These are phyloP conservation scores for Leucosporidium yakuticum DNA, from an alignment of 768 basidiomycete genomes.

Conservation along the genomic window DNA sequence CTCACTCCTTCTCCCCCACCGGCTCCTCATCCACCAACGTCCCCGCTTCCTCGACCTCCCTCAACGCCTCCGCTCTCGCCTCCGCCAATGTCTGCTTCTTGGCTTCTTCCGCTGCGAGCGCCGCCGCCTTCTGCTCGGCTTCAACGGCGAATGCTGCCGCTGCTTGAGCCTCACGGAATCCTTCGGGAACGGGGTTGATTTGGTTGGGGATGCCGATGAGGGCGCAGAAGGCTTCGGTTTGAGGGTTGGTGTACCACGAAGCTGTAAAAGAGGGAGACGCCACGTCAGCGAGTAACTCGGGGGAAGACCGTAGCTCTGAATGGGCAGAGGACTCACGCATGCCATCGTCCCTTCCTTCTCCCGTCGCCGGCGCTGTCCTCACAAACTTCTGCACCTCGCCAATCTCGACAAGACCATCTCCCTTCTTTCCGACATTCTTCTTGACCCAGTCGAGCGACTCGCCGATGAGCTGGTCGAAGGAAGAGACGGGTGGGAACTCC, in stretches of 20 bases:
- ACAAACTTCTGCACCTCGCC: slow-evolving; percentile 61
- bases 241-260: slow-evolving; percentile 74
- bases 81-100: slow-evolving; percentile 19
- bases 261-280: slow-evolving; percentile 47
- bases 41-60: not conserved
- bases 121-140: not conserved
- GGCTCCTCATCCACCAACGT: slow-evolving; percentile 23
- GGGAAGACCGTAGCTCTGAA: not conserved
- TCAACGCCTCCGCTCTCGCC: slow-evolving; percentile 6
- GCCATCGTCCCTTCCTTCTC: slow-evolving; percentile 44
- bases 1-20: not conserved
- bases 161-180: slow-evolving; percentile 18
- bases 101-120: slow-evolving; percentile 4
- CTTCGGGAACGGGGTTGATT: slow-evolving; percentile 49
- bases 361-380: slow-evolving; percentile 50
- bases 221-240: slow-evolving; percentile 76
- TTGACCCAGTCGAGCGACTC: slow-evolving; percentile 64
- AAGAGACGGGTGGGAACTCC: slow-evolving; percentile 57
- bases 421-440: slow-evolving; percentile 38
- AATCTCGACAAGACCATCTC: slow-evolving; percentile 46
- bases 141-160: slow-evolving; percentile 1
- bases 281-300: not conserved
- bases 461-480: slow-evolving; percentile 50
- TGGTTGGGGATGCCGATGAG: slow-evolving; percentile 75
- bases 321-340: slow-evolving; percentile 42